Percentiles rank a stretch among this genome's conserved stretches.
phyloP scores from a whole-genome alignment of 345 rosid species.

The Heritiera fomes region DNA sequence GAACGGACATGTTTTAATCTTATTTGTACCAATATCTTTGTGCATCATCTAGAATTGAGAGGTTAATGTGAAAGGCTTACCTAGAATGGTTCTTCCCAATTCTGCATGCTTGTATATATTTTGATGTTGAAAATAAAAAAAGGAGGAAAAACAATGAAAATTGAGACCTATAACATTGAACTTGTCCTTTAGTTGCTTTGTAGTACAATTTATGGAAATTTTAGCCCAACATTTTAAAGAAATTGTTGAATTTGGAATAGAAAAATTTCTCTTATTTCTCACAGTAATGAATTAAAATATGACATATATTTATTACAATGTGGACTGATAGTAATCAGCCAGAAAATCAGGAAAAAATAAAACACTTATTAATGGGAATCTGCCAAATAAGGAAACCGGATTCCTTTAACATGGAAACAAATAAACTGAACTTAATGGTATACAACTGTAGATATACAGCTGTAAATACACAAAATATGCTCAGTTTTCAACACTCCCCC shows the following conservation, averaged over 20 bases:
- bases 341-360: no score
- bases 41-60: neutral
- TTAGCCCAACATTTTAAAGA: neutral
- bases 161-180: neutral
- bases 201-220: neutral
- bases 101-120: neutral
- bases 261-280: no score
- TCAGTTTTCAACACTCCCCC: no score
- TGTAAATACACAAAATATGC: no score
- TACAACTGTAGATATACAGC: no score
- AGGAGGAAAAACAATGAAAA: neutral
- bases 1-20: neutral
- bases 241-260: neutral
- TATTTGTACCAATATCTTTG: neutral
- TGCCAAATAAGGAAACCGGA: no score
- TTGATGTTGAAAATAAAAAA: neutral
- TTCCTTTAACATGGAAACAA: no score
- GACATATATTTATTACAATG: no score
- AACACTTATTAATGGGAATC: no score
- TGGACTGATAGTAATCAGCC: no score
- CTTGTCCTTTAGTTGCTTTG: neutral
- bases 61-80: neutral
- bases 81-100: neutral
- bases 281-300: no score
- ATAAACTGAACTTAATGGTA: no score